A percentile compares a stretch with the other conserved stretches of the same genome.
Conservation (phyloP, 2,329 filamentous ascomycete species). For the Penicillium janthinellum region DNA sequence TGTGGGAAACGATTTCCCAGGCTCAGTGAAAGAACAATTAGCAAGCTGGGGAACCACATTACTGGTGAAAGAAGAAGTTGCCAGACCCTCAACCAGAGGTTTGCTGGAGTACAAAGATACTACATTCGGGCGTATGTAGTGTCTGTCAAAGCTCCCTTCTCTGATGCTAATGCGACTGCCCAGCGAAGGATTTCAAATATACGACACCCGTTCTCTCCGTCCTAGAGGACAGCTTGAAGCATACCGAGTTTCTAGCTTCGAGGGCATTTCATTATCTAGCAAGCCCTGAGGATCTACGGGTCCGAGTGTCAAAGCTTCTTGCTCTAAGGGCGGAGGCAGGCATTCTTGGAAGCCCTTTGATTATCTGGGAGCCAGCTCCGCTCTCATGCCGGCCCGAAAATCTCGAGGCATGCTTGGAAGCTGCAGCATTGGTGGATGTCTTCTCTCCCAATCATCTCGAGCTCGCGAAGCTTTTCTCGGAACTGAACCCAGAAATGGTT, state of each 20-base stretch:
- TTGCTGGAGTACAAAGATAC: constrained; percentile 32
- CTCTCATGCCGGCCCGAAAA: constrained; percentile 24
- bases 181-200: constrained; percentile 28
- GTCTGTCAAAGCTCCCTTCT: background rate
- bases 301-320: constrained; percentile 13
- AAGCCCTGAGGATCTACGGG: constrained; percentile 16
- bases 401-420: constrained; percentile 23
- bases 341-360: constrained; percentile 17
- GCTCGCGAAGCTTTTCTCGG: constrained; percentile 27
- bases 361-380: constrained; percentile 32
- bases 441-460: constrained; percentile 46
- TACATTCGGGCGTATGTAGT: constrained; percentile 31
- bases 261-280: constrained; percentile 26
- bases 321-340: constrained; percentile 16
- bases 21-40: constrained; percentile 8
- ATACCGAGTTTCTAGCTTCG: constrained; percentile 11
- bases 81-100: constrained; percentile 25
- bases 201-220: constrained; percentile 24
- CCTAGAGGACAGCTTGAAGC: constrained; percentile 10
- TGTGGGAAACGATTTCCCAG: constrained; percentile 30
- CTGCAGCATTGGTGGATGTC: constrained; percentile 30
- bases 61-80: constrained; percentile 11
- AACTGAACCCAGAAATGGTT: background rate
- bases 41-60: constrained; percentile 22
- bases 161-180: constrained; percentile 9